Evolutionary conservation across 768 basidiomycete species (phyloP), one percentile per base, ranked within the genome.

Genomic region (Pulveroboletus sp.): DNA sequence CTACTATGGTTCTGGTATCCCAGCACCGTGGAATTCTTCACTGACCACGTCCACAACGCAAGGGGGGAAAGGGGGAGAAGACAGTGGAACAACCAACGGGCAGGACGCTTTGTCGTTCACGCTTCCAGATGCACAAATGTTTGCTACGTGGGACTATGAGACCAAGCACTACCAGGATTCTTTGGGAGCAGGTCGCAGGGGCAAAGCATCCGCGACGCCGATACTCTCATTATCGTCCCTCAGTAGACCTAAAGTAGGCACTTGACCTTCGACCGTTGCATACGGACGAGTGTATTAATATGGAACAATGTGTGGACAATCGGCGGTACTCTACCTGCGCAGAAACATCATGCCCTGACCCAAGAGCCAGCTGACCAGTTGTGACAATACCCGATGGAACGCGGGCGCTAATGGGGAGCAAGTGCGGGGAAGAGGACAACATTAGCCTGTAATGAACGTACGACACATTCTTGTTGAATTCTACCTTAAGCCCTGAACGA

Each of bases 71-170:
- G 52, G 53, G 8, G 61, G 56, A 5, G 65, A 64, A 30, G 67
- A 69, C 5, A 48, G 49, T 10, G 38, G 8, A 8, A 18, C 46
- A n/a, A 11, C 31, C 18, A 57, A 58, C 14, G 67, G 60, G 15
- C 57, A 57, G 21, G 68, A 70, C 17, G 50, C 59, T 7, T 49
- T 62, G 17, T 50, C 72, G 43, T 68, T 66, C 27, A 61, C 67
- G 30, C 64, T 79, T 14, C 72, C 76, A 0, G 76, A 78, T 37
- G 76, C 76, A n/a, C 69, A 73, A 42, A 63, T 76, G 54, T 78
- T 73, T 53, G 71, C 76, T 28, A 78, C 76, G 15, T 78, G 76
- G 76, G 74, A 73, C 39, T 78, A 70, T 46, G 76, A 78, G 54
- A 60, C 56, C 47, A 78, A 76, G 63, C 67, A 60, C 32, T 71